A percentile compares a stretch with the other conserved stretches of the same genome.
Conservation (phyloP, 352 stramenopile species). For the Phytophthora rubi region DNA sequence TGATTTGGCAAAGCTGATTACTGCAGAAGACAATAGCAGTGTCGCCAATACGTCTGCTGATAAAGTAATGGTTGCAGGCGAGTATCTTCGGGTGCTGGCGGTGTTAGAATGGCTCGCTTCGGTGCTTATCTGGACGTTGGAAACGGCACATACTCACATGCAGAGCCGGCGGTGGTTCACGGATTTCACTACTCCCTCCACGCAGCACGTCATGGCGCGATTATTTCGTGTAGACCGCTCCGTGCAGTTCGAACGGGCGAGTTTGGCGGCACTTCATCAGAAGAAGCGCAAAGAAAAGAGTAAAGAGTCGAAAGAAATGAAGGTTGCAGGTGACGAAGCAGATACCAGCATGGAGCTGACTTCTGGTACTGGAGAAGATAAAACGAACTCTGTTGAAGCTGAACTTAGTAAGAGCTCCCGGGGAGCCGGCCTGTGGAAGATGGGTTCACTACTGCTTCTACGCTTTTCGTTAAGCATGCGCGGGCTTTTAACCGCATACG, state of each 20-base stretch:
- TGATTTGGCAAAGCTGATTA: constrained; percentile 55
- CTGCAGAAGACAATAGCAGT: constrained; percentile 22
- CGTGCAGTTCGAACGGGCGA: constrained; percentile 79
- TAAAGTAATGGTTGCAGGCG: constrained; percentile 55
- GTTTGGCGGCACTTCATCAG: constrained; percentile 59
- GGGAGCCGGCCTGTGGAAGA: constrained; percentile 70
- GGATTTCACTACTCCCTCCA: constrained; percentile 67
- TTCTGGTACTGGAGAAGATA: constrained; percentile 7
- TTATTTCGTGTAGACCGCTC: constrained; percentile 76
- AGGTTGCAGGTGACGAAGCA: constrained; percentile 2
- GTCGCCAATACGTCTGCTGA: constrained; percentile 20
- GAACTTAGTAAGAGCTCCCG: constrained; percentile 14
- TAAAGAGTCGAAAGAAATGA: constrained; percentile 5
- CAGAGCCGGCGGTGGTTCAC: constrained; percentile 83
- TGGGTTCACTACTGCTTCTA: constrained; percentile 78
- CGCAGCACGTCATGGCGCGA: constrained; percentile 60
- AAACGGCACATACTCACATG: constrained; percentile 71
- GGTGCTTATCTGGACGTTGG: constrained; percentile 79
- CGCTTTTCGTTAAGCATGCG: constrained; percentile 81
- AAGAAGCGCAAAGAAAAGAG: constrained; percentile 37
- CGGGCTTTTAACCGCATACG: constrained; percentile 65
- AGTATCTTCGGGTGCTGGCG: constrained; percentile 73
- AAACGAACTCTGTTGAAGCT: neutral
- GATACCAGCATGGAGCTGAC: constrained; percentile 30
- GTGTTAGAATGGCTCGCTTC: constrained; percentile 84